Percentiles rank a stretch among this genome's conserved stretches.
phyloP scores from a whole-genome alignment of 2,329 filamentous ascomycete species.

The Arthrobotrys musiformis region DNA sequence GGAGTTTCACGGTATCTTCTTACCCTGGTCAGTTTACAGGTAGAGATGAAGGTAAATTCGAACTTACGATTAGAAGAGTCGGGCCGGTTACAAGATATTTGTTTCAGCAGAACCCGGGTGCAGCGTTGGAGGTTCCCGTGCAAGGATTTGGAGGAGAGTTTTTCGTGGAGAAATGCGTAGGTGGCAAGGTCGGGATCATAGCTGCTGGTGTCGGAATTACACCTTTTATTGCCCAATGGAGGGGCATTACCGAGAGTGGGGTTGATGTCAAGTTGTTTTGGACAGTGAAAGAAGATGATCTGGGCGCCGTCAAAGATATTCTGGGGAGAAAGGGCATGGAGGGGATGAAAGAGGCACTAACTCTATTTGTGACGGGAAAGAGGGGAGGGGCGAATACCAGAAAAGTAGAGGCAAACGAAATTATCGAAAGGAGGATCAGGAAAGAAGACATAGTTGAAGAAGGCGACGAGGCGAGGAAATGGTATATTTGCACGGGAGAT shows the following conservation, averaged over 20 bases:
- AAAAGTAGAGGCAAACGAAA: slow-evolving; percentile 15
- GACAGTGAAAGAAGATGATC: slow-evolving; percentile 73
- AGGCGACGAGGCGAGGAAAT: slow-evolving; percentile 63
- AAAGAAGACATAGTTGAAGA: slow-evolving; percentile 64
- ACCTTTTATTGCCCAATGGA: slow-evolving; percentile 77
- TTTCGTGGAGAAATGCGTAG: slow-evolving; percentile 61
- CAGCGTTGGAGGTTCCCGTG: slow-evolving; percentile 73
- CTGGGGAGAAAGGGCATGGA: slow-evolving; percentile 66
- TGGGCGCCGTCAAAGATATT: slow-evolving; percentile 71
- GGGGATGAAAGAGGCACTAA: slow-evolving; percentile 68
- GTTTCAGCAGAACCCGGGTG: slow-evolving; percentile 68
- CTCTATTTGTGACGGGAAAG: slow-evolving; percentile 73
- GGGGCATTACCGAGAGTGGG: slow-evolving; percentile 64
- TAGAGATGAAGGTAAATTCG: slow-evolving; percentile 67
- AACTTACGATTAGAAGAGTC: slow-evolving; percentile 77
- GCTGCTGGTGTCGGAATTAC: slow-evolving; percentile 87
- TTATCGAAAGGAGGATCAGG: slow-evolving; percentile 64
- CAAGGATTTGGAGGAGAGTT: slow-evolving; percentile 79
- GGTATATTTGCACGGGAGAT: slow-evolving; percentile 71
- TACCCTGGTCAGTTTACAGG: slow-evolving; percentile 64
- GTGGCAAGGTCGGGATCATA: slow-evolving; percentile 71
- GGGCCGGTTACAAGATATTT: slow-evolving; percentile 76
- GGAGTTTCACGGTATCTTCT: slow-evolving; percentile 84
- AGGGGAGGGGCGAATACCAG: slow-evolving; percentile 5
- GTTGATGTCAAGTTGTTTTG: slow-evolving; percentile 72